Conservation (phyloP, 2,329 filamentous ascomycete genomes). For the Leptographium wingfieldii region DNA sequence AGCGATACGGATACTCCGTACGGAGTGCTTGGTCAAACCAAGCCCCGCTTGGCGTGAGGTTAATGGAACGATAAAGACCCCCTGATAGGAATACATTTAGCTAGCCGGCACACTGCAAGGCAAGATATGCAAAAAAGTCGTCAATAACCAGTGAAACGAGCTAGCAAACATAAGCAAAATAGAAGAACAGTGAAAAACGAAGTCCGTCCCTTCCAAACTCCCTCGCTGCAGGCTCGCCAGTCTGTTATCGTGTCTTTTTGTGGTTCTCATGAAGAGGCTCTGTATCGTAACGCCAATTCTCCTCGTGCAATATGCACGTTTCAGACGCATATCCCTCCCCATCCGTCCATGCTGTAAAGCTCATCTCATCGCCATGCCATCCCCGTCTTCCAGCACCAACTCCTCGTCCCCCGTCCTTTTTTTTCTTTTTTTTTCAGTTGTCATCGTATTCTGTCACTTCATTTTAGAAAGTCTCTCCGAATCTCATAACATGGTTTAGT, state of each 20-base stretch:
- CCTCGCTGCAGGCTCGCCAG: not conserved
- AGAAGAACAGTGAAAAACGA: not conserved
- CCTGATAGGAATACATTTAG: not conserved
- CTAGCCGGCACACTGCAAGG: too few relatives aligned
- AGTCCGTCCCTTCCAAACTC: not conserved
- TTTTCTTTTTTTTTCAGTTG: not conserved
- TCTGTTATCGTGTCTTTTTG: not conserved
- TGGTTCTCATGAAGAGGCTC: not conserved
- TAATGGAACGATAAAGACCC: too few relatives aligned
- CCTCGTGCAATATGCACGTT: not conserved
- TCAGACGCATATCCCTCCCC: not conserved
- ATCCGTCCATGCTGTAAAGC: not conserved
- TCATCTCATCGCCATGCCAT: not conserved
- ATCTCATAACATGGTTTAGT: slow-evolving; percentile 2
- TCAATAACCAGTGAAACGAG: not conserved
- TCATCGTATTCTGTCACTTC: slow-evolving; percentile 2
- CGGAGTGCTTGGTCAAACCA: not conserved
- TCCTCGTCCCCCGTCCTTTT: not conserved
- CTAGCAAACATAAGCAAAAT: not conserved
- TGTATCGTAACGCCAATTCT: slow-evolving; percentile 1
- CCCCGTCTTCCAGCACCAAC: not conserved
- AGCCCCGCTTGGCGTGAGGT: too few relatives aligned
- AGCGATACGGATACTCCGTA: not conserved
- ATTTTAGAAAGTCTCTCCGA: not conserved
- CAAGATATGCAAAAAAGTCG: not conserved